phyloP scores from a whole-genome alignment of 2,329 filamentous ascomycete genomes.

The Scedosporium minutisporum region DNA sequence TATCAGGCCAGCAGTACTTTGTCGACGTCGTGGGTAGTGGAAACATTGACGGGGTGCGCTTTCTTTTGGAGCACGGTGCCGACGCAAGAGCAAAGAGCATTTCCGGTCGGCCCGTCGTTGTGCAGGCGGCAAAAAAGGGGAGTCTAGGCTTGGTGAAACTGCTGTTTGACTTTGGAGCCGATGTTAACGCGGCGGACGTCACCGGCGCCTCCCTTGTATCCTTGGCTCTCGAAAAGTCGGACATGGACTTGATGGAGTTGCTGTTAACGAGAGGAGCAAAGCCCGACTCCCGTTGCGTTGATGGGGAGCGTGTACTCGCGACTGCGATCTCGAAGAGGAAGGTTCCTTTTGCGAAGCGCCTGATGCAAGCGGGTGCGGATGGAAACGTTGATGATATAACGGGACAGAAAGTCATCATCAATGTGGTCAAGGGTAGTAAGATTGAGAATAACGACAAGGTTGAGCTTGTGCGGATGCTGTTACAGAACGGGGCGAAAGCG shows the following conservation, averaged over 20 bases:
- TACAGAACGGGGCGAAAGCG: constrained; percentile 22
- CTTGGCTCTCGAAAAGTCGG: constrained; percentile 14
- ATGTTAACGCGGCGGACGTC: constrained; percentile 8
- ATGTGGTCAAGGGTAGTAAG: constrained; percentile 11
- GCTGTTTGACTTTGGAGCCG: constrained; percentile 4
- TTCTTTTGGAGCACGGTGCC: constrained; percentile 21
- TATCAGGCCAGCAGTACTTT: constrained; percentile 20
- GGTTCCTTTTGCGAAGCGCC: constrained; percentile 19
- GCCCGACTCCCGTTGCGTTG: constrained; percentile 17
- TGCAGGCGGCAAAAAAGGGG: constrained; percentile 16
- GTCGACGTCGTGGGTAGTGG: constrained; percentile 16
- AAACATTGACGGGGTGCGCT: constrained; percentile 15
- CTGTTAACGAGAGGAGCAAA: constrained; percentile 26
- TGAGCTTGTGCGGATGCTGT: constrained; percentile 19
- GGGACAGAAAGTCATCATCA: constrained; percentile 22
- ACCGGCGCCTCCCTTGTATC: constrained; percentile 18
- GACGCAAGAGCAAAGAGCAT: constrained; percentile 17
- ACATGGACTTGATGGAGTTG: constrained; percentile 21
- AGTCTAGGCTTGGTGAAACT: neutral
- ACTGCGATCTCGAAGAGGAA: constrained; percentile 14
- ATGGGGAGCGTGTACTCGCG: constrained; percentile 19
- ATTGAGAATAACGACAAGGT: neutral
- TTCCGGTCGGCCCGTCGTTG: constrained; percentile 18
- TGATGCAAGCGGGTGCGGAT: constrained; percentile 24
- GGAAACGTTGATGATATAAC: constrained; percentile 21